A percentile compares a stretch with the other conserved stretches of the same genome.
phyloP scores from a whole-genome alignment of 225 moss, liverwort and hornwort genomes.

The Physcomitrium patens region DNA sequence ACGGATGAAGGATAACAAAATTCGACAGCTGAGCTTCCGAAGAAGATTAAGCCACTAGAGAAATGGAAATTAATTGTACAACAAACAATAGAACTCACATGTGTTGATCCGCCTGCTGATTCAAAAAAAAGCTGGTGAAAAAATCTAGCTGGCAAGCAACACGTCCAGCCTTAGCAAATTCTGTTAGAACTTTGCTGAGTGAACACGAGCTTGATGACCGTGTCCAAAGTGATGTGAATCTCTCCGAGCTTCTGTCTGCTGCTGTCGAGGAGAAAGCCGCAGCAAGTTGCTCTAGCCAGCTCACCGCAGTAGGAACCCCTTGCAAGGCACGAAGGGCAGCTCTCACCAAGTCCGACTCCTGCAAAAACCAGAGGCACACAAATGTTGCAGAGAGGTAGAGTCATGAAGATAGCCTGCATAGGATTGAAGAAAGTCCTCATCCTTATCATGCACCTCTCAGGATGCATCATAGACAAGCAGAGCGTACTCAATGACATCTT shows the following conservation, averaged over 20 bases:
- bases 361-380: conserved; percentile 32
- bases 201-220: conserved; percentile 80
- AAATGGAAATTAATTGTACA: conserved; percentile 13
- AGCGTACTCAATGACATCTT: conserved; percentile 23
- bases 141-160: conserved; percentile 81
- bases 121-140: conserved; percentile 80
- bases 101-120: conserved; percentile 49
- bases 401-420: conserved; percentile 18
- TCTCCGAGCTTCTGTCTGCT: conserved; percentile 78
- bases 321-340: conserved; percentile 90
- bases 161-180: conserved; percentile 84
- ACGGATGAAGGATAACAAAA: not conserved
- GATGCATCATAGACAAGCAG: conserved; percentile 9
- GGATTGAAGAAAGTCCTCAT: conserved; percentile 3
- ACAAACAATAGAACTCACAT: conserved; percentile 38
- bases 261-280: conserved; percentile 61
- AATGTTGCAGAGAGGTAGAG: conserved; percentile 17
- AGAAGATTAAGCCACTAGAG: conserved; percentile 8
- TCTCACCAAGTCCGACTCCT: conserved; percentile 88
- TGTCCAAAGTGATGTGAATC: conserved; percentile 68
- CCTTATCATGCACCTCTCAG: conserved; percentile 13
- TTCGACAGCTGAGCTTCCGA: conserved; percentile 3
- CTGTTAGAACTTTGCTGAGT: conserved; percentile 80
- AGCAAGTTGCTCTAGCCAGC: conserved; percentile 82
- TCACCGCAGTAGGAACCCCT: conserved; percentile 86